Evolutionary conservation across 1,284 basidiomycete species (phyloP), one percentile per base, ranked within the genome.

Genomic region (Leucoagaricus sp.): DNA sequence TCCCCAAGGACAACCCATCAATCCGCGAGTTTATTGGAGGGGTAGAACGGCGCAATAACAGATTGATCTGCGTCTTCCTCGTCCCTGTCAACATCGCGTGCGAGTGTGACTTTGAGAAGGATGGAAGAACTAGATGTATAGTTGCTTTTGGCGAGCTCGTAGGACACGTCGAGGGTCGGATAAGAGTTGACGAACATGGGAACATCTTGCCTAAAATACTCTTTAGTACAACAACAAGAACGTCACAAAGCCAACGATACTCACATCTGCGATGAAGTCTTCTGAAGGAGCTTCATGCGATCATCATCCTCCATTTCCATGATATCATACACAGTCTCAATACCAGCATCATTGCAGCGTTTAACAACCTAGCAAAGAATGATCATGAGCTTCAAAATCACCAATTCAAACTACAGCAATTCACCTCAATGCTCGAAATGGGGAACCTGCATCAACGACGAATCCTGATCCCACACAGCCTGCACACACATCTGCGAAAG

Each of bases 401-500:
- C 4, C 17, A 8, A 31, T 9, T 2, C 13, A 28, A 5, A 56
- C 12, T 48, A 54, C 7, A 53, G 45, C 25, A 28, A 21, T 13
- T 2, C 67, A 93, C 91, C 46, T 94, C 91, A 8, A 83, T n/a
- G 73, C 61, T 96, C 93, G 72, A 98, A 99, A 73, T 97, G 94
- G 9, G 97, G 97, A 46, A 99, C 91, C 71, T 99, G 96, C 68
- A 92, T 93, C 68, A 98, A 73, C 0, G 94, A 93, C 45, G 91
- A 94, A 71, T 98, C 97, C 29, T 89, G 90, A 67, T 99, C 96
- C 96, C 96, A 98, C 70, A 96, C 89, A 0, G 93, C 96, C 73
- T 99, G 97, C 1, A 98, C 94, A 71, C 93, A 95, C 96, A 99
- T 99, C 75, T 99, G 97, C n/a, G 91, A 93, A 58, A 99, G 72